Base-by-base conservation (phyloP, 2,329 filamentous ascomycete species). In the Fusarium sp. region DNA sequence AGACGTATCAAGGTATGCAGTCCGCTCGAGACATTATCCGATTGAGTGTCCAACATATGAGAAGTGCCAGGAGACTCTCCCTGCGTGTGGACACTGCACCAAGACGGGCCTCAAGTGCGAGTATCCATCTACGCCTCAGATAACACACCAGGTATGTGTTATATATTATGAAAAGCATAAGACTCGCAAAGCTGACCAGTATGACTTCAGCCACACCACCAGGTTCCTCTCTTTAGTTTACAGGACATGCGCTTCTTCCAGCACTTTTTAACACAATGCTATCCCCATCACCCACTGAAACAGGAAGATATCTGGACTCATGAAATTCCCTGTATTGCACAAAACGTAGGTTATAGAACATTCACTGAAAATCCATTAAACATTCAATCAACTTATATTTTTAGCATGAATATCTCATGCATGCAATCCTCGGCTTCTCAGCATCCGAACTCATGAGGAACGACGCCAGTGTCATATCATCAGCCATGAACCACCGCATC, bases 161-260 rank as follows among this genome's bases (percentile, higher is more conserved):
- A 73, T 33, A 15, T n/a, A 19, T 22, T 9, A 7, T 11, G 2
- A 25, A 9, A 3, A 39, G 9, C 6, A 7, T 15, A 27, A 4
- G 3, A 10, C 14, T 4, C 13, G 14, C 6, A 30, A 27, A 11
- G 32, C 55, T 70, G 37, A 47, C 9, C 25, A 13, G 19, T 15
- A 14, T 67, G 23, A 8, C 17, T 20, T 1, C 17, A 87, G 84
- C 85, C 85, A n/a, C 83, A 85, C 64, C 79, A 84, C 66, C 85
- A 86, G 65, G 82, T 87, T n/a, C 86, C 85, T 4, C 75, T 88
- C 0, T 89, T 89, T 73, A 87, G 82, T 52, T 71, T 88, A 56
- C 84, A 87, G 49, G 89, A 91, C 70, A 90, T 91, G 88, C 85
- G 88, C 37, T 85, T 90, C 74, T 91, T 91, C 70, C 88, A 91